Evolutionary conservation across 352 stramenopile genomes (phyloP).

Genomic region (Phytophthora niederhauseri): DNA sequence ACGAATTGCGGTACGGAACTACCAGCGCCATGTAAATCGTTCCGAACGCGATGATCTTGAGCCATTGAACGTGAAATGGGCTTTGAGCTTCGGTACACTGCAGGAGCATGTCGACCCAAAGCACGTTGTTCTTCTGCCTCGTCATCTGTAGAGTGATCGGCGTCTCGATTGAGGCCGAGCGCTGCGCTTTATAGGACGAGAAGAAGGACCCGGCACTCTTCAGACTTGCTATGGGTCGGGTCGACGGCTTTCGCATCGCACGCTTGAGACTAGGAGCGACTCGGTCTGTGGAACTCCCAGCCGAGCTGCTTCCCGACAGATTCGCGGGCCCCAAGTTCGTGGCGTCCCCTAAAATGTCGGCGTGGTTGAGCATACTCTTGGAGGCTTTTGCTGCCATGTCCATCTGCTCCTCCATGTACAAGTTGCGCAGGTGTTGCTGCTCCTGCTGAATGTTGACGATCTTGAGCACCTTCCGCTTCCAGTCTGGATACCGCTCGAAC

Average conservation of each 20-base stretch:
- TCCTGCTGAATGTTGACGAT: slow-evolving; percentile 61
- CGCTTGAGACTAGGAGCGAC: neutral
- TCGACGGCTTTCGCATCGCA: neutral
- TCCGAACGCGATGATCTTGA: slow-evolving; percentile 31
- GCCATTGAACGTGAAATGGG: slow-evolving; percentile 46
- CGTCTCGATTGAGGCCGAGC: slow-evolving; percentile 19
- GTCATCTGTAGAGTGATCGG: slow-evolving; percentile 5
- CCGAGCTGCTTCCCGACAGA: slow-evolving; percentile 7
- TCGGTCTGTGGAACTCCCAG: neutral
- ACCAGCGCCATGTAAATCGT: slow-evolving; percentile 53
- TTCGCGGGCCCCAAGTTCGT: neutral
- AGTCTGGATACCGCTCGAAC: slow-evolving; percentile 68
- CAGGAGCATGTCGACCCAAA: slow-evolving; percentile 60
- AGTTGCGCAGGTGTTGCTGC: slow-evolving; percentile 56
- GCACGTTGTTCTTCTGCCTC: slow-evolving; percentile 19
- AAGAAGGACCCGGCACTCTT: slow-evolving; percentile 25
- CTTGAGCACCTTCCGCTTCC: slow-evolving; percentile 62
- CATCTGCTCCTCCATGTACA: slow-evolving; percentile 69
- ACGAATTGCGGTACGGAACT: slow-evolving; percentile 52
- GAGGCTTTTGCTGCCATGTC: slow-evolving; percentile 29
- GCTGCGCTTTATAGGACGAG: slow-evolving; percentile 37
- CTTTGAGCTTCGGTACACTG: slow-evolving; percentile 54
- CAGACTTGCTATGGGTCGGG: slow-evolving; percentile 5
- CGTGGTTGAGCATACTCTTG: slow-evolving; percentile 25
- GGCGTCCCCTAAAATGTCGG: slow-evolving; percentile 14